Conservation (phyloP, 2,329 filamentous ascomycete species). For the Nigrospora osmanthi region DNA sequence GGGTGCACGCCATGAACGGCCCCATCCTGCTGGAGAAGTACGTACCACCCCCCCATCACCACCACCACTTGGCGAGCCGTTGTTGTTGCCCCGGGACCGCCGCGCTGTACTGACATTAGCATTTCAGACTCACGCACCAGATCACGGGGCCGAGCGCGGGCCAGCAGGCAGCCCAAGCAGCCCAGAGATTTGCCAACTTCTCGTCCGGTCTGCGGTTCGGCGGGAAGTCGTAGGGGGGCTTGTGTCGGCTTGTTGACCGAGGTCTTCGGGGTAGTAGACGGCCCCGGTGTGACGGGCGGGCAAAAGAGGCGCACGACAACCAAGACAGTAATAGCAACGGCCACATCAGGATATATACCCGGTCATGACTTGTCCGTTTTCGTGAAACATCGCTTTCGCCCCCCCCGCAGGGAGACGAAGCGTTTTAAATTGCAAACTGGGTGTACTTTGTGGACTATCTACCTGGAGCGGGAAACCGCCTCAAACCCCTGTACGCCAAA, state of each 20-base stretch:
- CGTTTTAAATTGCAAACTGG: neutral
- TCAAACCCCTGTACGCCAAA: slow-evolving; percentile 1
- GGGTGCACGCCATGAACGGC: slow-evolving; percentile 86
- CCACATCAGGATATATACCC: no score
- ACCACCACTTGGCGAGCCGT: no score
- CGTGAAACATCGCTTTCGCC: no score
- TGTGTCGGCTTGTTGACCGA: no score
- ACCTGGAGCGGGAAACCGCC: neutral
- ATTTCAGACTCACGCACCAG: slow-evolving; percentile 52
- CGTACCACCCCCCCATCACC: slow-evolving; percentile 13
- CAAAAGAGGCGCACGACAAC: no score
- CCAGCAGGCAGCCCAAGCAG: slow-evolving; percentile 22
- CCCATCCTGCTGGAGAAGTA: slow-evolving; percentile 89
- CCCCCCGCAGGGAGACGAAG: no score
- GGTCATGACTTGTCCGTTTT: no score
- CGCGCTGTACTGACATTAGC: no score
- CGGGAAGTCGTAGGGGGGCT: slow-evolving; percentile 37
- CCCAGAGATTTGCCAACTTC: slow-evolving; percentile 61
- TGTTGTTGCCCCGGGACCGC: no score
- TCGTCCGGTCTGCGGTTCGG: slow-evolving; percentile 69
- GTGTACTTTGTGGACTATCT: slow-evolving; percentile 1
- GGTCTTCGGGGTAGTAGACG: neutral
- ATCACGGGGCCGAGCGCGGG: slow-evolving; percentile 47
- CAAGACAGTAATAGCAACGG: no score
- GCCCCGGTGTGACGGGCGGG: no score